phyloP scores from a whole-genome alignment of 352 stramenopile genomes.

The Peronospora destructor region DNA sequence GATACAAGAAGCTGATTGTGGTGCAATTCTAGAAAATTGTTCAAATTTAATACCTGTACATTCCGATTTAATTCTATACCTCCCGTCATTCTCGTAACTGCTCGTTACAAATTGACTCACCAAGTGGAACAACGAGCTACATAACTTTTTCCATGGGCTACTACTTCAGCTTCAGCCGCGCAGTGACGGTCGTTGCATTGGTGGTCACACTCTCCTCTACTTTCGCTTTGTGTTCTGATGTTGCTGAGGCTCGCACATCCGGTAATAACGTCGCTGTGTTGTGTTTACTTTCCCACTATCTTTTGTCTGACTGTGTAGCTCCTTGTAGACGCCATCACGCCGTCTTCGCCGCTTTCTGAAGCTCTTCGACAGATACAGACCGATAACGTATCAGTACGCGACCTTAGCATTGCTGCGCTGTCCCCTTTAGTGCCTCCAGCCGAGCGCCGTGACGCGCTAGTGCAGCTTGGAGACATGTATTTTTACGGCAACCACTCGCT shows the following conservation, averaged over 20 bases:
- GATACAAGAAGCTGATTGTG: too few species aligned
- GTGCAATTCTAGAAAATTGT: too few species aligned
- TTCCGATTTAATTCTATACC: constrained; percentile 12
- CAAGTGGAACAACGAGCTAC: constrained; percentile 1
- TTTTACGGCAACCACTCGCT: constrained; percentile 75
- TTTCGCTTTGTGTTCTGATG: constrained; percentile 10
- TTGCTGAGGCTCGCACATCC: constrained; percentile 20
- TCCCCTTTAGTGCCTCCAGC: constrained; percentile 20
- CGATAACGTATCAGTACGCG: constrained; percentile 26
- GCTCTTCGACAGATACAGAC: constrained; percentile 19
- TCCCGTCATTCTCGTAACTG: background rate
- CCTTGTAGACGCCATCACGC: constrained; percentile 19
- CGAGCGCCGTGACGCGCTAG: constrained; percentile 48
- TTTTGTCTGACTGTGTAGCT: constrained; percentile 5
- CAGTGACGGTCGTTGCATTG: constrained; percentile 11
- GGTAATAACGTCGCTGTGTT: constrained; percentile 7
- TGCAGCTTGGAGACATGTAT: constrained; percentile 65
- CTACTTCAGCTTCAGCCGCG: constrained; percentile 11
- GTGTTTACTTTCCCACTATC: background rate
- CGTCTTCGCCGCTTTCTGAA: constrained; percentile 22
- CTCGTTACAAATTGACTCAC: constrained; percentile 20
- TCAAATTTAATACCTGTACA: background rate
- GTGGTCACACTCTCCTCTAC: constrained; percentile 4
- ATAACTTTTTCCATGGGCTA: constrained; percentile 14
- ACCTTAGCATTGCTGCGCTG: constrained; percentile 43